phyloP scores from a whole-genome alignment of 768 basidiomycete genomes.

The Lactifluus pinguis region DNA sequence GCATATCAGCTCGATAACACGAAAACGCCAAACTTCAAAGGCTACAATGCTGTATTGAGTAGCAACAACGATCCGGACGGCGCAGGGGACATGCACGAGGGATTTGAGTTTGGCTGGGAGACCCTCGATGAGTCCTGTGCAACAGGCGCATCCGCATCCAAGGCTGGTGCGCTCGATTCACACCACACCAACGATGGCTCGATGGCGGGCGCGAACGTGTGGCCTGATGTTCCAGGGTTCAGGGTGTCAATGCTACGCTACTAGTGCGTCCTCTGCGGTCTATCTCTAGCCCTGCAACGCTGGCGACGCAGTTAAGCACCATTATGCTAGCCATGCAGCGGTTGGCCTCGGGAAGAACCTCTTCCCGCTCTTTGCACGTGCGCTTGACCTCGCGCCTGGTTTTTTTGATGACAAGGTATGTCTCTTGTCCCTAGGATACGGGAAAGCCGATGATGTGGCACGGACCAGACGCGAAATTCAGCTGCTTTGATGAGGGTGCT shows the following conservation, averaged over 20 bases:
- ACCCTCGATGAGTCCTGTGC: constrained; percentile 25
- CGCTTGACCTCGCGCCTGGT: constrained; percentile 47
- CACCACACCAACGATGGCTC: constrained; percentile 36
- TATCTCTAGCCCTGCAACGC: background rate
- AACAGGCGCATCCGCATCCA: too few relatives aligned
- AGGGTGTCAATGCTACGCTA: constrained; percentile 49
- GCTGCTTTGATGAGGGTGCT: constrained; percentile 60
- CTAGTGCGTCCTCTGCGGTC: constrained; percentile 42
- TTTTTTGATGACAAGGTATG: constrained; percentile 63
- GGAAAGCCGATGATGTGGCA: background rate
- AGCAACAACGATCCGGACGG: constrained; percentile 69
- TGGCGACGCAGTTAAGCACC: background rate
- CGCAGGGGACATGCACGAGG: constrained; percentile 85
- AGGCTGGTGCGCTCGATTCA: constrained; percentile 17
- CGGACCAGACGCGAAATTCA: constrained; percentile 43
- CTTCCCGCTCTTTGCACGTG: constrained; percentile 64
- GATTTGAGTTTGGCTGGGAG: constrained; percentile 81
- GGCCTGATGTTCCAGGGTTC: constrained; percentile 62
- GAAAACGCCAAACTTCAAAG: constrained; percentile 64
- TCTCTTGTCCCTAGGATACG: background rate
- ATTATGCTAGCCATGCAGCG: constrained; percentile 38
- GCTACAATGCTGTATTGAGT: constrained; percentile 60
- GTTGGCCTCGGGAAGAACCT: constrained; percentile 44
- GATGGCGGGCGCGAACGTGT: constrained; percentile 69
- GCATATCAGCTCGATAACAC: constrained; percentile 52